phyloP scores from a whole-genome alignment of 495 filamentous ascomycete genomes.

The Xylaria nigripes region DNA sequence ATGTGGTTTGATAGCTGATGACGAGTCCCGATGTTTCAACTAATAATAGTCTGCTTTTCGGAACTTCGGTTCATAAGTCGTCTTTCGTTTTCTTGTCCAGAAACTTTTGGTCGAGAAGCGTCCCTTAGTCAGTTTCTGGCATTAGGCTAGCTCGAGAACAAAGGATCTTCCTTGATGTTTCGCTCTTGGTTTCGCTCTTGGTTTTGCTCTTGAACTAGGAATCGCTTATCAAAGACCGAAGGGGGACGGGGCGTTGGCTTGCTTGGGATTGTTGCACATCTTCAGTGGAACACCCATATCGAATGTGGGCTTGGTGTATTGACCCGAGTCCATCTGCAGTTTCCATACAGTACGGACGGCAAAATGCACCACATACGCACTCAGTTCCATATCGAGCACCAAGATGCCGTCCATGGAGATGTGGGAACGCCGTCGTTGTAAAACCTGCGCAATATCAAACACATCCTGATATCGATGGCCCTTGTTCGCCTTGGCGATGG shows the following conservation, averaged over 20 bases:
- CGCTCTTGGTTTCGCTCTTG: too few species aligned
- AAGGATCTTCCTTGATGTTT: neutral
- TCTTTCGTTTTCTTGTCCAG: neutral
- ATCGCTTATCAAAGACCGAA: neutral
- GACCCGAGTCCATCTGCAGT: neutral
- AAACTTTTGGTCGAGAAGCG: neutral
- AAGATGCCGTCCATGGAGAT: neutral
- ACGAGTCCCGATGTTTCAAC: neutral
- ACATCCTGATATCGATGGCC: neutral
- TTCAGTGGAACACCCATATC: neutral
- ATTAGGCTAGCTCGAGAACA: neutral
- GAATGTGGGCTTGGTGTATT: neutral
- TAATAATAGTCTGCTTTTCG: neutral
- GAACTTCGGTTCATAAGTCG: neutral
- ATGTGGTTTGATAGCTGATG: neutral
- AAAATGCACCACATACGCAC: neutral
- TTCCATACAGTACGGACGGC: neutral
- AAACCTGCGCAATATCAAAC: neutral
- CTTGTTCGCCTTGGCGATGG: too few species aligned
- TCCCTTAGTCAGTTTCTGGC: too few species aligned
- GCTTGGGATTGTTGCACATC: neutral
- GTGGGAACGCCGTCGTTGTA: neutral
- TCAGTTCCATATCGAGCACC: neutral
- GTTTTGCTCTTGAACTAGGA: neutral
- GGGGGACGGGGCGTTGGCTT: neutral